Conservation (phyloP, 2,329 filamentous ascomycete genomes). For the Pseudopyricularia cyperi region DNA sequence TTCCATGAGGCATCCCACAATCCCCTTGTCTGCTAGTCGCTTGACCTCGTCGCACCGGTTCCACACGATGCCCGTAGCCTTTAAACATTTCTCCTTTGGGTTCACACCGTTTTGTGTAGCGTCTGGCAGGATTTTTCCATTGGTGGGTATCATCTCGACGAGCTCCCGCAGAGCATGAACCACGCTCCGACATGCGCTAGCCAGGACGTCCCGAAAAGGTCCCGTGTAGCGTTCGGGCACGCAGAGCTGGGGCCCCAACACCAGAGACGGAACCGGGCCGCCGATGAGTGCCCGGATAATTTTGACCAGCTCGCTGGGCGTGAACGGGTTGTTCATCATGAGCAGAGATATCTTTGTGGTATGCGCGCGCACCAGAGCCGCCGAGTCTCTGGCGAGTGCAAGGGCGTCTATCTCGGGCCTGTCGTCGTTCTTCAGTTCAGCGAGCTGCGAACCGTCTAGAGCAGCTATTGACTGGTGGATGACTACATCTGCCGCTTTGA, state of each 20-base stretch:
- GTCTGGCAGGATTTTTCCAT: slow-evolving; percentile 39
- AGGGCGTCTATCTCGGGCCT: slow-evolving; percentile 38
- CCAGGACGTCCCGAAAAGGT: slow-evolving; percentile 50
- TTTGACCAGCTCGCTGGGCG: slow-evolving; percentile 57
- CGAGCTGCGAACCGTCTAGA: background rate
- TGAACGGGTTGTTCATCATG: slow-evolving; percentile 77
- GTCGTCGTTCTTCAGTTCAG: slow-evolving; percentile 6
- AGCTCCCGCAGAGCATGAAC: slow-evolving; percentile 51
- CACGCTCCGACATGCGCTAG: slow-evolving; percentile 42
- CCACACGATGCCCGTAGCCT: slow-evolving; percentile 68
- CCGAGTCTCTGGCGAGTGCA: slow-evolving; percentile 56
- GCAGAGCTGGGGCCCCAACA: slow-evolving; percentile 57
- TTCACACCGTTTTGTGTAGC: slow-evolving; percentile 30
- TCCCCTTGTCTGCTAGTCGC: slow-evolving; percentile 49
- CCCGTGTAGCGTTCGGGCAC: slow-evolving; percentile 46
- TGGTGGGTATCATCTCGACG: slow-evolving; percentile 42
- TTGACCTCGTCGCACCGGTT: slow-evolving; percentile 64
- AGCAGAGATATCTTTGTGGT: slow-evolving; percentile 79
- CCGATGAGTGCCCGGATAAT: slow-evolving; percentile 61
- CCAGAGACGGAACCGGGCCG: slow-evolving; percentile 61
- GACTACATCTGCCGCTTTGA: background rate
- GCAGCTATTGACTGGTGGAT: background rate
- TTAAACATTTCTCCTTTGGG: slow-evolving; percentile 40
- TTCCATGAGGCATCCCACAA: slow-evolving; percentile 55
- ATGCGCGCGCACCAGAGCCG: slow-evolving; percentile 66